A percentile compares a stretch with the other conserved stretches of the same genome.
Evolutionary conservation across 352 stramenopile species (phyloP).

Genomic region (Phytophthora palmivora): DNA sequence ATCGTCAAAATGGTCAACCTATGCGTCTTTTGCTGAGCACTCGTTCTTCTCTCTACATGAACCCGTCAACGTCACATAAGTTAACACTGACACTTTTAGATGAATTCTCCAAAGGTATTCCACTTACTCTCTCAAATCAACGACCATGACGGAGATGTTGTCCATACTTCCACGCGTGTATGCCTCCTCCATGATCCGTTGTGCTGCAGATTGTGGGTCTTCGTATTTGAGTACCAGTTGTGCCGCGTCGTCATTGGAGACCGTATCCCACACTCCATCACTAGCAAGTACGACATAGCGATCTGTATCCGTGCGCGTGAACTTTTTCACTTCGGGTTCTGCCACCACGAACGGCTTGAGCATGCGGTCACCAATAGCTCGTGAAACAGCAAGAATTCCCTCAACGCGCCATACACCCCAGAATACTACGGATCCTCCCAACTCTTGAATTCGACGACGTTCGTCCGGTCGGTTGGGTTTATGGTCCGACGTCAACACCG

Average conservation of each 20-base stretch:
- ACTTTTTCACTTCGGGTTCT: constrained; percentile 88
- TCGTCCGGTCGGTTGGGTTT: constrained; percentile 93
- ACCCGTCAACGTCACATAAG: constrained; percentile 1
- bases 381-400: constrained; percentile 93
- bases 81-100: constrained; percentile 4
- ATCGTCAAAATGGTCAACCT: constrained; percentile 27
- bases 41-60: constrained; percentile 56
- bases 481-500: constrained; percentile 88
- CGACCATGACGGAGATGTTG: constrained; percentile 93
- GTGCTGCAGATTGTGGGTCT: constrained; percentile 72
- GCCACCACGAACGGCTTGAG: constrained; percentile 94
- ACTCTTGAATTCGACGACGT: constrained; percentile 85
- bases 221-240: constrained; percentile 73
- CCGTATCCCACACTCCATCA: constrained; percentile 93
- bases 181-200: constrained; percentile 87
- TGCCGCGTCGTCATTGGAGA: constrained; percentile 89
- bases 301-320: constrained; percentile 70
- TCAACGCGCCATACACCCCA: constrained; percentile 95
- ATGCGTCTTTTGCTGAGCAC: constrained; percentile 50
- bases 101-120: not conserved
- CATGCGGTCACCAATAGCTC: constrained; percentile 92
- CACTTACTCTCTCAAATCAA: constrained; percentile 86
- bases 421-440: constrained; percentile 91
- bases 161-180: constrained; percentile 87
- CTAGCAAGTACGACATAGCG: constrained; percentile 88